Percentiles rank a stretch among this genome's conserved stretches.
Conservation (phyloP, 2,329 filamentous ascomycete species). For the Lasiodiplodia hormozganensis region DNA sequence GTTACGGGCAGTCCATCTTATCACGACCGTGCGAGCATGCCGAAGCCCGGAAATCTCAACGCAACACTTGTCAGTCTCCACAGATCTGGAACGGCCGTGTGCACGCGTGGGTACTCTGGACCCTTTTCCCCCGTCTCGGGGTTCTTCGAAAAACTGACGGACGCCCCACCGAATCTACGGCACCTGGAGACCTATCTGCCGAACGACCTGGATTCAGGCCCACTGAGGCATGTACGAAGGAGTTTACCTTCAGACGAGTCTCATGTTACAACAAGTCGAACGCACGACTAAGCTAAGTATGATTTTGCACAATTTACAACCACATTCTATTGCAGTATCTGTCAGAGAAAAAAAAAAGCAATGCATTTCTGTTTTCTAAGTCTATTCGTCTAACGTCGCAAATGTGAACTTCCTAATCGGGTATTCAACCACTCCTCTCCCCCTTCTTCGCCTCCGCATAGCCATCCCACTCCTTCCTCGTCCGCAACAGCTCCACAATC, state of each 20-base stretch:
- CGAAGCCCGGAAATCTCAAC: not conserved
- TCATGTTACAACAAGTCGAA: not conserved
- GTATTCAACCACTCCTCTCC: not conserved
- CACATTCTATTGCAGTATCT: not conserved
- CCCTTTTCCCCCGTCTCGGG: slow-evolving; percentile 5
- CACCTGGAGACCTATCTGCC: not conserved
- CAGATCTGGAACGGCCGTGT: not conserved
- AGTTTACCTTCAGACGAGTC: not conserved
- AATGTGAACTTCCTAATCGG: not conserved
- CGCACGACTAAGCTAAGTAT: not conserved
- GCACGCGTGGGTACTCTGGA: not conserved
- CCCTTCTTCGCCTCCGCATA: slow-evolving; percentile 29
- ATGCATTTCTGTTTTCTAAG: not conserved
- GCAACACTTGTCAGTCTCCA: not conserved
- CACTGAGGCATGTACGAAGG: not conserved
- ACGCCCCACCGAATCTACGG: not conserved
- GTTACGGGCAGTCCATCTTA: slow-evolving; percentile 7
- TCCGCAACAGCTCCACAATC: slow-evolving; percentile 32
- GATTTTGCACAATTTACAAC: not conserved
- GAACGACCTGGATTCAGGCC: not conserved
- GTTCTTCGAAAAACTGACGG: slow-evolving; percentile 8
- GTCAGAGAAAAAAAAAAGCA: not conserved
- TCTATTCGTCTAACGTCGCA: not conserved
- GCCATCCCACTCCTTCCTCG: slow-evolving; percentile 32
- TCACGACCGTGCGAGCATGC: not conserved